Conservation (phyloP, 1,139 yeast genomes). For the Maudiozyma humilis region DNA sequence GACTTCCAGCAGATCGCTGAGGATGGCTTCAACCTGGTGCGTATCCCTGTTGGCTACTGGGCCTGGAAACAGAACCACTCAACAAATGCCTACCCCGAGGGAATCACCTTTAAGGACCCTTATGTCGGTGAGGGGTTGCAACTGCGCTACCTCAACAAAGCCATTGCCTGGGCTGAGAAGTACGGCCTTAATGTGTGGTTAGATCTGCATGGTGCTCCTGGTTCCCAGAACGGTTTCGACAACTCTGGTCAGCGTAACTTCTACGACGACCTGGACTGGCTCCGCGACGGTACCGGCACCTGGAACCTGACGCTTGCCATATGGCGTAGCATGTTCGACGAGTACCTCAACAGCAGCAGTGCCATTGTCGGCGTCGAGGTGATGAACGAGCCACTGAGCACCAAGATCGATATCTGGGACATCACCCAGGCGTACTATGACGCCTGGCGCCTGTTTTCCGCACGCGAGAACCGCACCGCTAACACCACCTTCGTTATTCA, state of each 20-base stretch:
- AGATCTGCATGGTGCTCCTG: slow-evolving; percentile 60
- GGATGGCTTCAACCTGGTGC: slow-evolving; percentile 51
- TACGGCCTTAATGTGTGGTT: slow-evolving; percentile 50
- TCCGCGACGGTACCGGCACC: slow-evolving; percentile 36
- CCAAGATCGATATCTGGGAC: slow-evolving; percentile 35
- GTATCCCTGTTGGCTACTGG: slow-evolving; percentile 66
- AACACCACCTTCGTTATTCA: slow-evolving; percentile 43
- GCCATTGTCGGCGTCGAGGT: slow-evolving; percentile 53
- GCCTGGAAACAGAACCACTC: slow-evolving; percentile 40
- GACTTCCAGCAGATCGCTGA: slow-evolving; percentile 43
- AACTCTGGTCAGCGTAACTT: slow-evolving; percentile 47
- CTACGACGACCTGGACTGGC: slow-evolving; percentile 44
- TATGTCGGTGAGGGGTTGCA: slow-evolving; percentile 47
- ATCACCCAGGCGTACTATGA: slow-evolving; percentile 35
- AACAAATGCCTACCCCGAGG: slow-evolving; percentile 13
- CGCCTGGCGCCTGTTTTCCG: slow-evolving; percentile 30
- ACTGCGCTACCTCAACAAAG: slow-evolving; percentile 43
- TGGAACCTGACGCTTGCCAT: slow-evolving; percentile 37
- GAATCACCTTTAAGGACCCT: slow-evolving; percentile 38
- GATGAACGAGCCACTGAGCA: slow-evolving; percentile 57
- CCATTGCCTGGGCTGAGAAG: slow-evolving; percentile 47
- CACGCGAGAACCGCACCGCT: slow-evolving; percentile 33
- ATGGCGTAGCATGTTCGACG: slow-evolving; percentile 38
- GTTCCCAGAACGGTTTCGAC: slow-evolving; percentile 66
- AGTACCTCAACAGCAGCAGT: slow-evolving; percentile 47